Conservation (phyloP, 1,284 basidiomycete genomes). For the Somion occarium region DNA sequence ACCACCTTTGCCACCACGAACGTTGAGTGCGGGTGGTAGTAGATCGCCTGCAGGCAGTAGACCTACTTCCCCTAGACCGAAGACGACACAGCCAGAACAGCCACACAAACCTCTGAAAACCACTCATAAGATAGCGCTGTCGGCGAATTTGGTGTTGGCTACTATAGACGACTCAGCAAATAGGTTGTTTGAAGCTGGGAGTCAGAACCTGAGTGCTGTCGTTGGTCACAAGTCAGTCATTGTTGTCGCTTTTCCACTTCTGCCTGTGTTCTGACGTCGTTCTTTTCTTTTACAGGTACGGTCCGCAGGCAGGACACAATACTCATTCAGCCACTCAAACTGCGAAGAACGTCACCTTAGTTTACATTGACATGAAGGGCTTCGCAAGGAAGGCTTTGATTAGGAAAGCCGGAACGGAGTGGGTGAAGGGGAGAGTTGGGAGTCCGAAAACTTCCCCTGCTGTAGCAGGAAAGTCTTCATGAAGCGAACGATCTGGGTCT, state of each 20-base stretch:
- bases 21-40: background rate
- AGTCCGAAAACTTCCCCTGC: background rate
- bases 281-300: conserved; percentile 43
- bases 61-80: conserved; percentile 1
- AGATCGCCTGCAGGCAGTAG: background rate
- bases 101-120: conserved; percentile 16
- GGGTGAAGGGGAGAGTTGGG: conserved; percentile 38
- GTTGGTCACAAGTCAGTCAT: conserved; percentile 54
- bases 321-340: conserved; percentile 54
- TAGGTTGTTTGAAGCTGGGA: conserved; percentile 55
- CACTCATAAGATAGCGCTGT: conserved; percentile 52
- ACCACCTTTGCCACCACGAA: conserved; percentile 2
- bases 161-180: conserved; percentile 64
- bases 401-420: conserved; percentile 53
- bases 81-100: background rate
- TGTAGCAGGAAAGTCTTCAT: background rate
- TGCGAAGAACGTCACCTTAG: conserved; percentile 66
- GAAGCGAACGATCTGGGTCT: too few species aligned
- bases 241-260: background rate
- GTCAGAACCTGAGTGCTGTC: conserved; percentile 49
- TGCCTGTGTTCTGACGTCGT: background rate
- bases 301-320: conserved; percentile 54
- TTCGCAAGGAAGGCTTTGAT: conserved; percentile 67
- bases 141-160: conserved; percentile 69
- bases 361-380: conserved; percentile 73